A percentile compares a stretch with the other conserved stretches of the same genome.
Evolutionary conservation across 192 early-diverging fungal genomes (phyloP).

Genomic region (Coemansia sp.): DNA sequence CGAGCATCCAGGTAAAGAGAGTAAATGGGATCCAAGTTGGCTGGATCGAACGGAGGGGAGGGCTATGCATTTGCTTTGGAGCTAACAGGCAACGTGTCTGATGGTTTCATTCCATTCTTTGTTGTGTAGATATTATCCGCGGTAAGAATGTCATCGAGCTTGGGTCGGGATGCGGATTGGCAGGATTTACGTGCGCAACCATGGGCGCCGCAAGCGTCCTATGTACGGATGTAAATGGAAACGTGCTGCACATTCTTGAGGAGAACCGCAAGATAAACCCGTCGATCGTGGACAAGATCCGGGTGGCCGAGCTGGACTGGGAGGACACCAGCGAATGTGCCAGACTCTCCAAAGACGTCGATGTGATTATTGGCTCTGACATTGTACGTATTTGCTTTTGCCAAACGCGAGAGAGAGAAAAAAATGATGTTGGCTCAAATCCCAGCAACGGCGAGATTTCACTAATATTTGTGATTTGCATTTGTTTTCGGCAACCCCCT

Average conservation of each 20-base stretch:
- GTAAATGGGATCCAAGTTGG: neutral
- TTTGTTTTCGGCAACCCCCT: neutral
- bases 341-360: conserved; percentile 18
- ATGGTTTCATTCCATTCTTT: neutral
- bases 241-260: conserved; percentile 38
- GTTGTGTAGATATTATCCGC: conserved; percentile 43
- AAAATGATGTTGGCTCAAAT: neutral
- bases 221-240: conserved; percentile 29
- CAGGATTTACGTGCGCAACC: conserved; percentile 48
- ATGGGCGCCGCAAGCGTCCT: conserved; percentile 44
- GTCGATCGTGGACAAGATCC: conserved; percentile 27
- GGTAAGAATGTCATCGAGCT: conserved; percentile 45
- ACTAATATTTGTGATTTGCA: neutral
- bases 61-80: neutral
- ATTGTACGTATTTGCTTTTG: conserved; percentile 33
- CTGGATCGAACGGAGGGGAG: neutral
- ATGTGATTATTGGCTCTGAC: conserved; percentile 52
- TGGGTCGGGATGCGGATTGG: conserved; percentile 49
- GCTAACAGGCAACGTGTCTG: neutral
- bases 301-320: conserved; percentile 45
- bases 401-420: neutral
- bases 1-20: conserved; percentile 44
- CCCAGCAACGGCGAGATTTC: neutral
- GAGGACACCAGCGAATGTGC: conserved; percentile 29
- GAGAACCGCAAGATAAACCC: conserved; percentile 32